These are phyloP conservation scores for Apophysomyces elegans DNA, from an alignment of 371 early-diverging fungal genomes.

Conservation along the genomic window DNA sequence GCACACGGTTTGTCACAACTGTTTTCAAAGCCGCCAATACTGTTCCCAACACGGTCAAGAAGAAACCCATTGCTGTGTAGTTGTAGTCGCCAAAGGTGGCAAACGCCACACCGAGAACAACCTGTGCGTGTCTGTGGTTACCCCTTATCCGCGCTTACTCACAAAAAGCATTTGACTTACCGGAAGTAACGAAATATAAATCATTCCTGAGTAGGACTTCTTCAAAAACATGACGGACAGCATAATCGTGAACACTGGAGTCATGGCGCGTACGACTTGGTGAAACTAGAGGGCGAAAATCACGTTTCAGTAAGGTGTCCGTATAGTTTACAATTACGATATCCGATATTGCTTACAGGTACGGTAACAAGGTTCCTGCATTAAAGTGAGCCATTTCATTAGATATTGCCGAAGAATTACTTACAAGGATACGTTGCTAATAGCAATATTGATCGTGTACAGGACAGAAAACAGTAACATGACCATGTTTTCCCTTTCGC, in stretches of 20 bases:
- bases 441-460: conserved; percentile 90
- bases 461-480: conserved; percentile 84
- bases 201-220: conserved; percentile 61
- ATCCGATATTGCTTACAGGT: conserved; percentile 33
- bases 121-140: conserved; percentile 30
- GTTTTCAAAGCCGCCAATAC: conserved; percentile 85
- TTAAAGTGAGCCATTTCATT: neutral
- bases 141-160: neutral
- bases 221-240: conserved; percentile 64
- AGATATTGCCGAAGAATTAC: conserved; percentile 26
- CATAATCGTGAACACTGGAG: conserved; percentile 81
- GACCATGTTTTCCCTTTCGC: conserved; percentile 67
- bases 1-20: conserved; percentile 82
- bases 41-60: conserved; percentile 83
- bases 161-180: conserved; percentile 35
- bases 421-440: conserved; percentile 85
- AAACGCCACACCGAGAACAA: conserved; percentile 81
- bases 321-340: neutral
- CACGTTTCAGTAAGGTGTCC: neutral
- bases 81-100: conserved; percentile 86
- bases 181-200: conserved; percentile 68
- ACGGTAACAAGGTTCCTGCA: conserved; percentile 51
- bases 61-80: conserved; percentile 75
- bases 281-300: conserved; percentile 60
- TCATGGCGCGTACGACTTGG: conserved; percentile 89